Conservation (phyloP, 768 basidiomycete genomes). For the Suillus subluteus region DNA sequence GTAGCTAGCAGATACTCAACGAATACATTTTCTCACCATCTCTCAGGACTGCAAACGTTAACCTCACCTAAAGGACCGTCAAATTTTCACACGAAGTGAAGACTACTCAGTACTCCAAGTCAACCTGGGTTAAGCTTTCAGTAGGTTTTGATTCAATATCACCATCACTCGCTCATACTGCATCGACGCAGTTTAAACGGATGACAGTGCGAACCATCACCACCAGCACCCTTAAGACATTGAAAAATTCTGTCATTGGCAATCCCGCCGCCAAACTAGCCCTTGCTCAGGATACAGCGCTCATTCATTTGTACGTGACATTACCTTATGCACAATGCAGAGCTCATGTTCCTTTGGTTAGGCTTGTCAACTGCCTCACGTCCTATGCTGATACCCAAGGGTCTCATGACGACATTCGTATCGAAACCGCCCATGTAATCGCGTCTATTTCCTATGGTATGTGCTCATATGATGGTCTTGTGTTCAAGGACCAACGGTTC, state of each 20-base stretch:
- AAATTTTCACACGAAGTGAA: too few species aligned
- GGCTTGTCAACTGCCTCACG: constrained; percentile 64
- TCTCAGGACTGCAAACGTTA: too few species aligned
- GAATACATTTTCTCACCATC: too few species aligned
- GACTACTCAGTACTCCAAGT: not conserved
- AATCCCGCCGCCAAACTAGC: constrained; percentile 73
- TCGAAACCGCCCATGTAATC: constrained; percentile 77
- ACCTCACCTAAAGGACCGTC: too few species aligned
- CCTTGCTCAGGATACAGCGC: constrained; percentile 57
- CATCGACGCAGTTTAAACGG: not conserved
- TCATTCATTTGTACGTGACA: constrained; percentile 55
- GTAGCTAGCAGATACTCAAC: too few species aligned
- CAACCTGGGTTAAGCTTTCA: not conserved
- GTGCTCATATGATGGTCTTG: not conserved
- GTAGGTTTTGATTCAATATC: constrained; percentile 5
- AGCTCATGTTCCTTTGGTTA: constrained; percentile 27
- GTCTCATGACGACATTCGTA: constrained; percentile 55
- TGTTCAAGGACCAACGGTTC: not conserved
- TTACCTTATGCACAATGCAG: not conserved
- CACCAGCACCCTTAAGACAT: constrained; percentile 52
- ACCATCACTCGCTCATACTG: not conserved
- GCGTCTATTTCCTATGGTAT: constrained; percentile 74
- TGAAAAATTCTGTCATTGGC: constrained; percentile 79
- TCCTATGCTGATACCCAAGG: constrained; percentile 36
- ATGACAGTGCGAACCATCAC: constrained; percentile 38